Percentiles rank a stretch among this genome's conserved stretches.
These are phyloP conservation scores for Fusarium compactum DNA, from an alignment of 2,329 filamentous ascomycete species.

Conservation along the genomic window DNA sequence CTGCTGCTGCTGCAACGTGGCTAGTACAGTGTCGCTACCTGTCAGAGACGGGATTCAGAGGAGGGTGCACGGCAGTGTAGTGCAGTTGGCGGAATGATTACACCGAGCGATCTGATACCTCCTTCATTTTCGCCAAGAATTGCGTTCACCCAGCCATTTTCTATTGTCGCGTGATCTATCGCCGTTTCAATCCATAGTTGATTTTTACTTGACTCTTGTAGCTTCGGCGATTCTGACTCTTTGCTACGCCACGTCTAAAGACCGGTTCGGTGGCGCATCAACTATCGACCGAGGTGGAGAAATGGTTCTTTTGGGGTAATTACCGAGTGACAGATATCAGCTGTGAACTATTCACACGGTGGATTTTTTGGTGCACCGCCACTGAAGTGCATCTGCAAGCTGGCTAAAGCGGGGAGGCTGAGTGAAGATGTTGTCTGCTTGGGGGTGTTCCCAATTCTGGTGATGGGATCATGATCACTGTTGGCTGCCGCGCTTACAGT, in stretches of 20 bases:
- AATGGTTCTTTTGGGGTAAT: conserved; percentile 3
- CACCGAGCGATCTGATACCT: conserved; percentile 9
- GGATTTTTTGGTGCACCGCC: conserved; percentile 14
- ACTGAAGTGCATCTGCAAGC: conserved; percentile 1
- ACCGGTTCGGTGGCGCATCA: conserved; percentile 1
- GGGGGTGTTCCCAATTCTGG: conserved; percentile 1
- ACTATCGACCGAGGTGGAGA: conserved; percentile 15
- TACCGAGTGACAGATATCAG: conserved; percentile 7
- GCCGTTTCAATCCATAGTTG: neutral
- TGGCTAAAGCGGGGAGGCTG: neutral
- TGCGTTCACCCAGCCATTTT: neutral
- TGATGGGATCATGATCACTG: conserved; percentile 11
- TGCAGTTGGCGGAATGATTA: conserved; percentile 1
- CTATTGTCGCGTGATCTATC: neutral
- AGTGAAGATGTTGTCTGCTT: neutral
- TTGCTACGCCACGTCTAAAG: conserved; percentile 11
- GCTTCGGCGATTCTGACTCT: neutral
- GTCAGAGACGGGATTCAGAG: neutral
- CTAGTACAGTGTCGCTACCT: neutral
- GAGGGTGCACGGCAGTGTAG: conserved; percentile 8
- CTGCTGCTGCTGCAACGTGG: conserved; percentile 3
- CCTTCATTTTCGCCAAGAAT: neutral
- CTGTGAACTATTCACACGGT: conserved; percentile 9
- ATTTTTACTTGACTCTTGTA: neutral
- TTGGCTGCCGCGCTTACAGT: neutral